Evolutionary conservation across 345 rosid genomes (phyloP).

Genomic region (Citrus reticulata): DNA sequence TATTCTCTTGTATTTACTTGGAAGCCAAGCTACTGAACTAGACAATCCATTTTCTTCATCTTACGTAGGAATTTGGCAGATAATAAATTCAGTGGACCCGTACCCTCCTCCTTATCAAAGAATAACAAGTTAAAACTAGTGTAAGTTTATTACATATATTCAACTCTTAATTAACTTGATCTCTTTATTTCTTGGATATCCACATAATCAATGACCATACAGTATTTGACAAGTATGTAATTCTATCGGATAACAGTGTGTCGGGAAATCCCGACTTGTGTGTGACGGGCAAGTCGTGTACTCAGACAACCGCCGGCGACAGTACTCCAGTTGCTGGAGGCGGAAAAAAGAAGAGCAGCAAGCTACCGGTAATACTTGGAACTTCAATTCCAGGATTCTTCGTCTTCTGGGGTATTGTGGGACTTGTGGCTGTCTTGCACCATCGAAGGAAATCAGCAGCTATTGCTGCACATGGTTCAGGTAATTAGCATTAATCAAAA

Average conservation of each 20-base stretch:
- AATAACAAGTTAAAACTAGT: slow-evolving; percentile 27
- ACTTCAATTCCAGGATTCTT: slow-evolving; percentile 30
- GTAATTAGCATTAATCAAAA: background rate
- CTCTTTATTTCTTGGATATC: background rate
- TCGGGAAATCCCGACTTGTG: slow-evolving; percentile 40
- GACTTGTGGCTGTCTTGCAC: slow-evolving; percentile 11
- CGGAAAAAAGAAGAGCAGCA: slow-evolving; percentile 27
- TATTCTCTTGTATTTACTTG: background rate
- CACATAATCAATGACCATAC: too few relatives aligned
- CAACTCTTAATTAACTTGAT: background rate
- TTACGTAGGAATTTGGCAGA: slow-evolving; percentile 32
- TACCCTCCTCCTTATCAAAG: slow-evolving; percentile 34
- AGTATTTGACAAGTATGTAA: too few relatives aligned
- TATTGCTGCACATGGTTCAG: slow-evolving; percentile 6
- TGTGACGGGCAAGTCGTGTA: slow-evolving; percentile 30
- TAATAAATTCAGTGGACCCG: slow-evolving; percentile 23
- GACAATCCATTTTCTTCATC: slow-evolving; percentile 12
- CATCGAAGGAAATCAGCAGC: slow-evolving; percentile 38
- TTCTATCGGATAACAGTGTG: slow-evolving; percentile 14
- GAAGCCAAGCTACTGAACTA: background rate
- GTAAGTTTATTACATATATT: slow-evolving; percentile 14
- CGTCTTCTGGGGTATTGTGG: slow-evolving; percentile 29
- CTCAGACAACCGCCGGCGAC: background rate
- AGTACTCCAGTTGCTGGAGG: background rate
- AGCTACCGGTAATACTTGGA: slow-evolving; percentile 38